These are phyloP conservation scores for Hirschioporus abietinus DNA, from an alignment of 768 basidiomycete genomes.

Conservation along the genomic window DNA sequence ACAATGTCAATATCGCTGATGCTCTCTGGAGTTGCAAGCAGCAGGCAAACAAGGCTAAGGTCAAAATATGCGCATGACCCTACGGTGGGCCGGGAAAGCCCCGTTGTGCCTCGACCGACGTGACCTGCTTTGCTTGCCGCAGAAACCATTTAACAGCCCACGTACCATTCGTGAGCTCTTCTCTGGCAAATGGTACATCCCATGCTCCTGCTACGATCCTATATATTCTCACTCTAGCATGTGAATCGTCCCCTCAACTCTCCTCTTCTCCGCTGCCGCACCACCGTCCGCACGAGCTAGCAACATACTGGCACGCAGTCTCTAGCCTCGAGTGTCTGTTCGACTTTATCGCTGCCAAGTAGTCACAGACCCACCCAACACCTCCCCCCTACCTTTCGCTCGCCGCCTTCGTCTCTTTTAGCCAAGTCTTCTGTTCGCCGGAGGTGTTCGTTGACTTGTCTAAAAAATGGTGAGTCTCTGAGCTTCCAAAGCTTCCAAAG, in stretches of 20 bases:
- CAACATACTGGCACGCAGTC: too few relatives aligned
- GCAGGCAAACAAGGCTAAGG: not conserved
- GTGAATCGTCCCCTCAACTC: not conserved
- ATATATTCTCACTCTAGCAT: not conserved
- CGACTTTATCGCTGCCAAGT: not conserved
- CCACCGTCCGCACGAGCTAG: not conserved
- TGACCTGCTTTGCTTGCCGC: not conserved
- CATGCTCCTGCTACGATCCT: not conserved
- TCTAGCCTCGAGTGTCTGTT: not conserved
- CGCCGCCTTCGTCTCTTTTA: not conserved
- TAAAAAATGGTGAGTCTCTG: not conserved
- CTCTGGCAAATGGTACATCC: not conserved
- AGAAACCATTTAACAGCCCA: conserved; percentile 1
- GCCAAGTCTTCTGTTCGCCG: not conserved
- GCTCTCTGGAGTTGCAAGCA: too few relatives aligned
- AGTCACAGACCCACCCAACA: not conserved
- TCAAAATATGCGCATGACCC: not conserved
- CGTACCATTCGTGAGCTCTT: not conserved
- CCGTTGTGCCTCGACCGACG: not conserved
- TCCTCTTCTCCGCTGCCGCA: not conserved
- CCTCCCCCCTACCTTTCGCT: not conserved
- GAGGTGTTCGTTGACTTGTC: not conserved
- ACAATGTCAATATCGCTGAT: too few relatives aligned
- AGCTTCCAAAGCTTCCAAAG: not conserved
- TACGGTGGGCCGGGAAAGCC: not conserved